Evolutionary conservation across 2,329 filamentous ascomycete species (phyloP), one percentile per base, ranked within the genome.

Genomic region (Sporothrix curviconia): DNA sequence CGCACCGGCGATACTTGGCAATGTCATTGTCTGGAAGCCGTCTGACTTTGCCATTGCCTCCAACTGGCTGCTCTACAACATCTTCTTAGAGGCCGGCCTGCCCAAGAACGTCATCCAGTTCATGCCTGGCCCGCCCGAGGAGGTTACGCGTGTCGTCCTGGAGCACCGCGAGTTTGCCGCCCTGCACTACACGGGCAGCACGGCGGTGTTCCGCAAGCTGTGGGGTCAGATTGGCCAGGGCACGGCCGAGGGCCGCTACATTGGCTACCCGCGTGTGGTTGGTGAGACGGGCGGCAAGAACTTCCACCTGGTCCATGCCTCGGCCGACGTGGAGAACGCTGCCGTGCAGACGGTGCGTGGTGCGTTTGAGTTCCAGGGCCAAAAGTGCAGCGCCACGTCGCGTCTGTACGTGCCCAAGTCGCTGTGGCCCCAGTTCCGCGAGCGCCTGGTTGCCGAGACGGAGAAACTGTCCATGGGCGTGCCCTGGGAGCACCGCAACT

Each of bases 21-120:
- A 97, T 71, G 92, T 96, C 1, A 90, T 96, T 4, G 76, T 97
- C 47, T 97, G 92, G 92, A 97, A 97, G 79, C 92, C 92, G n/a
- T 94, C 89, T 14, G 90, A 92, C 64, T 86, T 79, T 15, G 89
- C 92, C 37, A 88, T 96, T 61, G 87, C 87, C n/a, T 91, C 89
- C 62, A 95, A 92, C 77, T 95, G 88, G 84, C 78, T 97, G 57
- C 78, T 96, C 44, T 92, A 96, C 77, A 81, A 92, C 70, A 95
- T 96, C 70, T 80, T 97, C 15, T 77, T 94, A 25, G 92, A 97
- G 76, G 91, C 92, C 28, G 92, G 92, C 40, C 82, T 97, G 53
- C 92, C 92, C 39, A 83, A 84, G 66, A 85, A 92, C 64, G 92
- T 96, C 54, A 90, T 97, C 63, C 92, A 96, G 73, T 96, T 96